Conservation (phyloP, 768 basidiomycete genomes). For the Rhizopogon roseolus region DNA sequence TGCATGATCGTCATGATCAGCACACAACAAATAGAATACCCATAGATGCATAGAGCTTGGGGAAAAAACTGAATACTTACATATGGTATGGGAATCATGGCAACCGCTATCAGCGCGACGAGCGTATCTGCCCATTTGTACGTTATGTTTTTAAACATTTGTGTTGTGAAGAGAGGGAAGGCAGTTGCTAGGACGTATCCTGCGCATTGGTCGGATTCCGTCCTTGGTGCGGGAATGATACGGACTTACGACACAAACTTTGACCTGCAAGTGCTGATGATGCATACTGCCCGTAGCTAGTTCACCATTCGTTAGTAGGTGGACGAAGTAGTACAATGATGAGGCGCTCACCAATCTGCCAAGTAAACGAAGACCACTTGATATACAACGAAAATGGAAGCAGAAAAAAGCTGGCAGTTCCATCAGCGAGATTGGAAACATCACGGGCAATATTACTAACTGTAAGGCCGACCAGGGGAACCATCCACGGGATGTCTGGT, state of each 20-base stretch:
- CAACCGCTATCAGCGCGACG: conserved; percentile 46
- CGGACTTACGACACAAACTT: conserved; percentile 38
- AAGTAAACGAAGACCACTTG: conserved; percentile 54
- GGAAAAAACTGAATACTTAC: conserved; percentile 25
- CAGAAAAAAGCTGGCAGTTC: conserved; percentile 37
- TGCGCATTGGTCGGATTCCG: conserved; percentile 10
- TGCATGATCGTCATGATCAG: not conserved
- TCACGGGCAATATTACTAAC: conserved; percentile 4
- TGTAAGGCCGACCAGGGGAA: conserved; percentile 20
- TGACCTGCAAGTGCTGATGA: conserved; percentile 40
- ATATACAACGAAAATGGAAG: conserved; percentile 49
- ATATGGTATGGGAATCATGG: conserved; percentile 59
- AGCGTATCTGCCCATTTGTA: conserved; percentile 60
- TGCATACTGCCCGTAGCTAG: conserved; percentile 53
- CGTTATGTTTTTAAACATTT: conserved; percentile 51
- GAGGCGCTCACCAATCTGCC: conserved; percentile 50
- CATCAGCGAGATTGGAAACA: not conserved
- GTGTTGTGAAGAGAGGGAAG: conserved; percentile 61
- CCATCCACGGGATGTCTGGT: conserved; percentile 55
- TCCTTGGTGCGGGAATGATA: not conserved
- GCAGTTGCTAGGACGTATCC: conserved; percentile 45
- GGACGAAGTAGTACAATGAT: not conserved
- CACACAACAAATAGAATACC: no score
- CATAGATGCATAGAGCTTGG: no score
- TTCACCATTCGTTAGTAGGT: not conserved